Conservation (phyloP, 257 asterid species). For the Asclepias syriaca region DNA sequence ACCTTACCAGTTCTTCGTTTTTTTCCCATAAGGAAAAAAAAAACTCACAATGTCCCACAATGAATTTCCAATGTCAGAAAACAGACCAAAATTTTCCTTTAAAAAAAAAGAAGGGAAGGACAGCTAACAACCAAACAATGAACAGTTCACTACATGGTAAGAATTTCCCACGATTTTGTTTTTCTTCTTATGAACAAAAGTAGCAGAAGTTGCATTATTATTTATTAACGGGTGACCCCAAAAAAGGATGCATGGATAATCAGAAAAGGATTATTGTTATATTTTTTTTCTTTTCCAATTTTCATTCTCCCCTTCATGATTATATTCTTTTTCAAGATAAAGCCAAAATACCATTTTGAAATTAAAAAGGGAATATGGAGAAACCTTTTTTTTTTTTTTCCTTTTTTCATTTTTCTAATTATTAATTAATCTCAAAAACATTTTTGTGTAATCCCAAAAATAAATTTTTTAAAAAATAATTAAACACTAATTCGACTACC, state of each 20-base stretch:
- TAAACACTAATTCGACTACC: no score
- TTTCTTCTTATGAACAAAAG: not conserved
- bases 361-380: not conserved
- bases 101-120: no score
- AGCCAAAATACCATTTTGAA: not conserved
- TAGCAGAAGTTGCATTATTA: not conserved
- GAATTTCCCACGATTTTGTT: not conserved
- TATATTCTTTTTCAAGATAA: not conserved
- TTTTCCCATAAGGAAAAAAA: not conserved
- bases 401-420: not conserved
- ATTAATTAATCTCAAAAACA: no score
- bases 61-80: not conserved
- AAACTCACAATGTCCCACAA: slow-evolving; percentile 1
- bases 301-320: not conserved
- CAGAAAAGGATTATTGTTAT: not conserved
- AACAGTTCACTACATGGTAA: not conserved
- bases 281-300: no score
- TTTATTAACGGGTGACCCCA: not conserved
- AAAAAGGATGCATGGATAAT: not conserved
- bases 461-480: no score
- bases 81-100: no score
- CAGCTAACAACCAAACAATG: not conserved
- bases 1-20: not conserved
- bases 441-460: no score
- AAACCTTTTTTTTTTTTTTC: not conserved